Conservation (phyloP, 257 asterid genomes). For the Capsicum baccatum region DNA sequence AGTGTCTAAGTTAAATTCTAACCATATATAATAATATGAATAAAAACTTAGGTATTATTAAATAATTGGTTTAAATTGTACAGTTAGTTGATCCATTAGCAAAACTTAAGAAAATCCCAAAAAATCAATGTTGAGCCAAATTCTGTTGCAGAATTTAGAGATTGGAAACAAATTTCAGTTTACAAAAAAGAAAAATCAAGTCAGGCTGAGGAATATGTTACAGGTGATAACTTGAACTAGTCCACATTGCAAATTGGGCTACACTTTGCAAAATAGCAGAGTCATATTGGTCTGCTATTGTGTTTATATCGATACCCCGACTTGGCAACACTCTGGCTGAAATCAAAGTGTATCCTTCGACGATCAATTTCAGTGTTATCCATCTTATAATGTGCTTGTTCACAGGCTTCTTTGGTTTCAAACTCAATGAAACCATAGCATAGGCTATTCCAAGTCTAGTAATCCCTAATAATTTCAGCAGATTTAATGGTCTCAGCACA, state of each 20-base stretch:
- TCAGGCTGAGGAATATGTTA: background rate
- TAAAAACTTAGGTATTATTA: no score
- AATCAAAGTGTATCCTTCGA: conserved; percentile 89
- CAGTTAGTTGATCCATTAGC: background rate
- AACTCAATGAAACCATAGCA: conserved; percentile 95
- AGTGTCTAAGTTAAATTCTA: no score
- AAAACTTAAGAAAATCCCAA: background rate
- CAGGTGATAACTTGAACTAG: background rate
- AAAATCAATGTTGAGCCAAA: background rate
- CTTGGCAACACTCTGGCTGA: conserved; percentile 93
- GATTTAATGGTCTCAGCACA: conserved; percentile 88
- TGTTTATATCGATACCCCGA: conserved; percentile 74
- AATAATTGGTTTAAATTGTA: no score
- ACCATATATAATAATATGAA: background rate
- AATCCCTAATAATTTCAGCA: conserved; percentile 84
- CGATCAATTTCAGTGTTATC: conserved; percentile 89
- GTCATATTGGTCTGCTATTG: conserved; percentile 28
- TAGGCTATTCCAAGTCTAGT: conserved; percentile 85
- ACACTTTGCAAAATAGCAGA: background rate
- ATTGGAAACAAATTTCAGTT: background rate
- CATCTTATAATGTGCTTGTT: conserved; percentile 92
- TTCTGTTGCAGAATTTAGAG: background rate
- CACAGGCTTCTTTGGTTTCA: conserved; percentile 81
- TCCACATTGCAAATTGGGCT: background rate
- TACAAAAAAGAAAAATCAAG: no score